Evolutionary conservation across 345 rosid genomes (phyloP).

Genomic region (Sonneratia caseolaris): DNA sequence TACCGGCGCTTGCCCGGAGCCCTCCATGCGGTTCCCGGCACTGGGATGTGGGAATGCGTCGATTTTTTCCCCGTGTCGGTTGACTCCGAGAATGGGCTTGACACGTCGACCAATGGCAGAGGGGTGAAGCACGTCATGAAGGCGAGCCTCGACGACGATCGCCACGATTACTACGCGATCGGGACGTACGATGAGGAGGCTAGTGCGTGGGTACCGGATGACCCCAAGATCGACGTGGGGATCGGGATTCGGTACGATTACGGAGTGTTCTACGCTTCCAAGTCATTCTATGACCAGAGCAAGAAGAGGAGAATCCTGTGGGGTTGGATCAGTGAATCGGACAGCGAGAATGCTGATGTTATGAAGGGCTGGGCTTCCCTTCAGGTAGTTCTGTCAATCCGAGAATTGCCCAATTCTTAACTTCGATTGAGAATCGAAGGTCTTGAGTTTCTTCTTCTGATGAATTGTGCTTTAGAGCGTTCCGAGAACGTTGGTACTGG

Average conservation of each 20-base stretch:
- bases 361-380: constrained; percentile 71
- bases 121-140: constrained; percentile 54
- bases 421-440: not conserved
- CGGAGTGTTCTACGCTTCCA: constrained; percentile 60
- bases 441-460: not conserved
- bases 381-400: constrained; percentile 29
- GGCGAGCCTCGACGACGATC: constrained; percentile 49
- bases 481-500: constrained; percentile 64
- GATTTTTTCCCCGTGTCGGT: constrained; percentile 54
- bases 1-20: constrained; percentile 22
- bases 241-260: constrained; percentile 60
- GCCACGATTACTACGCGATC: constrained; percentile 53
- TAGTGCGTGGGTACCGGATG: constrained; percentile 43
- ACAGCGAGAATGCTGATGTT: constrained; percentile 49
- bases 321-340: constrained; percentile 72
- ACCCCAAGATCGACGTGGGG: constrained; percentile 47
- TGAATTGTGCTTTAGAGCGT: constrained; percentile 32
- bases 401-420: not conserved
- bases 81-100: constrained; percentile 27
- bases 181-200: constrained; percentile 44
- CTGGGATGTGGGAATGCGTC: constrained; percentile 97
- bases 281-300: constrained; percentile 52
- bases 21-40: constrained; percentile 56
- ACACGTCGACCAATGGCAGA: constrained; percentile 39
- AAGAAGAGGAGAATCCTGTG: constrained; percentile 47